Evolutionary conservation across 2,329 filamentous ascomycete species (phyloP).

Genomic region (Periconia sp.): DNA sequence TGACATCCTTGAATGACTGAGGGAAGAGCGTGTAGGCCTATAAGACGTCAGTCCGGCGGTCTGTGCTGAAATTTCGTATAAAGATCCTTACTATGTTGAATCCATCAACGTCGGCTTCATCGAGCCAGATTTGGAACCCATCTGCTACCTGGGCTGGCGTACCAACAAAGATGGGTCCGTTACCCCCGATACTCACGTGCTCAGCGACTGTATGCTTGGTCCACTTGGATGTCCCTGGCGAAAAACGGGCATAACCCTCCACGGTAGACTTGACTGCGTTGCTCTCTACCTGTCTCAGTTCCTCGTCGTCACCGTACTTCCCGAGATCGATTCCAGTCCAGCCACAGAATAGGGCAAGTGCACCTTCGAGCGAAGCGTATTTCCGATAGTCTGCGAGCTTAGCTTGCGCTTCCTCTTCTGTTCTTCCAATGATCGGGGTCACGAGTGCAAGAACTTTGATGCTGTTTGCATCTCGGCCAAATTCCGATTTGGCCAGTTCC

Average conservation of each 20-base stretch:
- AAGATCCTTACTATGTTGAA: conserved; percentile 77
- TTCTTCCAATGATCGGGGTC: conserved; percentile 68
- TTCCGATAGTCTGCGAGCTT: conserved; percentile 68
- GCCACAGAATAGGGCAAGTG: conserved; percentile 73
- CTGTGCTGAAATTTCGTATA: conserved; percentile 5
- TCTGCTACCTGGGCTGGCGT: conserved; percentile 70
- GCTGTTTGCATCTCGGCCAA: conserved; percentile 62
- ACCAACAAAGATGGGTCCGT: conserved; percentile 69
- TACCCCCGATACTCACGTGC: conserved; percentile 71
- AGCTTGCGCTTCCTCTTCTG: conserved; percentile 68
- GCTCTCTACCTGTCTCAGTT: conserved; percentile 66
- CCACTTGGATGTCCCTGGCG: conserved; percentile 69
- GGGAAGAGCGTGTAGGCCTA: conserved; percentile 70
- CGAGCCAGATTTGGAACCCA: conserved; percentile 69
- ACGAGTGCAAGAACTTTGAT: conserved; percentile 74
- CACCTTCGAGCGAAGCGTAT: conserved; percentile 70
- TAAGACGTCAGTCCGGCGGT: background rate
- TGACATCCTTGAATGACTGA: conserved; percentile 70
- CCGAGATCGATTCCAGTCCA: conserved; percentile 74
- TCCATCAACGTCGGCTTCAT: conserved; percentile 73
- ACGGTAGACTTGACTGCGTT: conserved; percentile 66
- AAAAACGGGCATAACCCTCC: conserved; percentile 62
- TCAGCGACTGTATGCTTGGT: conserved; percentile 73
- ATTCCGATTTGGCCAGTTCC: conserved; percentile 57
- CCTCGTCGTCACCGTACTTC: conserved; percentile 67